Conservation (phyloP, 2,329 filamentous ascomycete genomes). For the Dryadomyces sulphureus region DNA sequence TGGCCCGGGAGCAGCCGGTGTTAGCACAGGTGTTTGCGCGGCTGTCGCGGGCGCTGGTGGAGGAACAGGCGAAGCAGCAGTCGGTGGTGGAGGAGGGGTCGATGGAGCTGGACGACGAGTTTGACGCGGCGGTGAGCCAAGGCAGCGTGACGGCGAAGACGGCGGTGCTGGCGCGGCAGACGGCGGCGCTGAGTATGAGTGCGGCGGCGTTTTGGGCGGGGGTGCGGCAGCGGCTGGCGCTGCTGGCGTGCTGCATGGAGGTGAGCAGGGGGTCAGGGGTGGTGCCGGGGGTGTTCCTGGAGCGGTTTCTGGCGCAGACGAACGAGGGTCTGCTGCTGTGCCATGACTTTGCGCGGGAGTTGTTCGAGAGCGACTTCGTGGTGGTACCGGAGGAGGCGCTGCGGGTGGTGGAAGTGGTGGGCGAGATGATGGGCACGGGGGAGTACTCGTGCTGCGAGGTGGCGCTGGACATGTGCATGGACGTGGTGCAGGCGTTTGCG, state of each 20-base stretch:
- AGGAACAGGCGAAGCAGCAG: conserved; percentile 18
- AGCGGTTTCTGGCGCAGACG: conserved; percentile 31
- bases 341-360: conserved; percentile 31
- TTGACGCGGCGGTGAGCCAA: conserved; percentile 44
- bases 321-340: conserved; percentile 40
- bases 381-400: conserved; percentile 30
- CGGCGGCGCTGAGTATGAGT: conserved; percentile 25
- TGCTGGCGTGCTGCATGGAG: conserved; percentile 27
- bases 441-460: conserved; percentile 62
- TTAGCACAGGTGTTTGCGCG: conserved; percentile 29
- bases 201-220: conserved; percentile 31
- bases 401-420: conserved; percentile 34
- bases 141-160: conserved; percentile 21
- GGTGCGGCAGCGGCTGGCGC: conserved; percentile 27
- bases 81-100: conserved; percentile 28
- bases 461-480: conserved; percentile 51
- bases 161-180: conserved; percentile 30
- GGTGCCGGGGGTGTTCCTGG: conserved; percentile 34
- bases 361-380: conserved; percentile 39
- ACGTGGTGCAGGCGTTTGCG: conserved; percentile 50
- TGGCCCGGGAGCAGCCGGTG: conserved; percentile 23
- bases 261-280: conserved; percentile 30
- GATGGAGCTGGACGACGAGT: conserved; percentile 55
- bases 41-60: conserved; percentile 20
- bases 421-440: conserved; percentile 35